These are phyloP conservation scores for Pulveroboletus ravenelii DNA, from an alignment of 768 basidiomycete species.

Conservation along the genomic window DNA sequence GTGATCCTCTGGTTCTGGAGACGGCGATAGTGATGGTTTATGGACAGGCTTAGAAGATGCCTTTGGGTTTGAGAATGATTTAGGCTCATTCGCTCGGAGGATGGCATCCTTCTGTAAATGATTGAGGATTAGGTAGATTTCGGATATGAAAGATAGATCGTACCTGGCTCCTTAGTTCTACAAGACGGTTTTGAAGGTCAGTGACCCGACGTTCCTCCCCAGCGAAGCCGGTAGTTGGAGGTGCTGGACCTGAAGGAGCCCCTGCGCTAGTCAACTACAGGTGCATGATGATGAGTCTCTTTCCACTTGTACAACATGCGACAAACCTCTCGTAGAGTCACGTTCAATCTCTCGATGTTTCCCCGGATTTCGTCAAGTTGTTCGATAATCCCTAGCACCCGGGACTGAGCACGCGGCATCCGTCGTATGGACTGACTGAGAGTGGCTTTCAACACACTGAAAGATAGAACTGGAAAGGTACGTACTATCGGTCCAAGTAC, in stretches of 20 bases:
- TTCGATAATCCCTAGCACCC: constrained; percentile 35
- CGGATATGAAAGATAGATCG: constrained; percentile 6
- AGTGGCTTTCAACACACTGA: constrained; percentile 29
- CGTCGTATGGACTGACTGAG: constrained; percentile 41
- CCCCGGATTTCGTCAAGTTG: constrained; percentile 35
- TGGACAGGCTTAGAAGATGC: constrained; percentile 3
- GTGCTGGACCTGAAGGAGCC: constrained; percentile 14
- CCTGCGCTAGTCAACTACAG: constrained; percentile 16
- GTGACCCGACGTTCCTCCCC: constrained; percentile 41
- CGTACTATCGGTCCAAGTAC: constrained; percentile 75
- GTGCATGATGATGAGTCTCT: not conserved
- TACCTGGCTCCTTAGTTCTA: constrained; percentile 38
- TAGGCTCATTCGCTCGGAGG: constrained; percentile 21
- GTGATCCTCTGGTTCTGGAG: constrained; percentile 31
- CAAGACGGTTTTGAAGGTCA: constrained; percentile 40
- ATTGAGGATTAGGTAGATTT: not conserved
- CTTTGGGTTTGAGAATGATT: constrained; percentile 8
- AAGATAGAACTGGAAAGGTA: constrained; percentile 5
- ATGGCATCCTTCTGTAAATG: constrained; percentile 26
- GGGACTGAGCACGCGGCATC: constrained; percentile 47
- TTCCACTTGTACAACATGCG: constrained; percentile 1
- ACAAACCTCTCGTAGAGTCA: constrained; percentile 39
- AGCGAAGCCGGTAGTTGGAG: constrained; percentile 28
- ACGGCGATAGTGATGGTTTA: constrained; percentile 16
- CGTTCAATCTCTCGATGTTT: constrained; percentile 34